Percentiles rank a stretch among this genome's conserved stretches.
Evolutionary conservation across 192 early-diverging fungal genomes (phyloP).

Genomic region (Linnemannia zychae): DNA sequence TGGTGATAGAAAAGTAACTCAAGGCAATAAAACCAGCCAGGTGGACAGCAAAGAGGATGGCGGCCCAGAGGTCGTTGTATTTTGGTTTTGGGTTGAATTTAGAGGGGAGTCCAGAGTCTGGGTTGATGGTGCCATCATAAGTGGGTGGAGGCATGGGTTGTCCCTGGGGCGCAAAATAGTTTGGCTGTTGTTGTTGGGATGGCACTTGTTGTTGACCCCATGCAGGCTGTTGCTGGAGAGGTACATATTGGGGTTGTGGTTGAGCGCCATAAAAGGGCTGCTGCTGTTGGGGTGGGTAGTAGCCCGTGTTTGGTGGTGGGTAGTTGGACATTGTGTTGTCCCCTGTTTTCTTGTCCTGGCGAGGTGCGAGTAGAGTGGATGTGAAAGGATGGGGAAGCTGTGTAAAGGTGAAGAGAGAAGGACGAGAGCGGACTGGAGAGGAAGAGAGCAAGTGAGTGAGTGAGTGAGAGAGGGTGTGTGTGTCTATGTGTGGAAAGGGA

Average conservation of each 20-base stretch:
- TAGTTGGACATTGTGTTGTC: slow-evolving; percentile 15
- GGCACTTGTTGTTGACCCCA: slow-evolving; percentile 26
- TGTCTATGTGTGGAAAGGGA: slow-evolving; percentile 5
- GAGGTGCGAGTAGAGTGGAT: not conserved
- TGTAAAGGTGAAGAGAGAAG: not conserved
- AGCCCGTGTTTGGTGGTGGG: slow-evolving; percentile 13
- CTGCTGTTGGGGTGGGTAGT: slow-evolving; percentile 33
- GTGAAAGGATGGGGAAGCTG: not conserved
- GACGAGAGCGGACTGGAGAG: not conserved
- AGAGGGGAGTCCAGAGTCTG: slow-evolving; percentile 45
- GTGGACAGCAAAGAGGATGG: slow-evolving; percentile 48
- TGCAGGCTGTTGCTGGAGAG: slow-evolving; percentile 21
- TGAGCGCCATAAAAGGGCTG: slow-evolving; percentile 35
- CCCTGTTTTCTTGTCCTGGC: not conserved
- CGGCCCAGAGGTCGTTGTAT: slow-evolving; percentile 58
- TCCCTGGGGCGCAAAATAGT: slow-evolving; percentile 32
- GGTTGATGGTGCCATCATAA: slow-evolving; percentile 45
- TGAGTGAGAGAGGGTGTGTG: not conserved
- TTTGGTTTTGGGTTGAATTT: slow-evolving; percentile 61
- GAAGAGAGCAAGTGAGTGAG: not conserved
- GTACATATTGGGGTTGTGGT: slow-evolving; percentile 39
- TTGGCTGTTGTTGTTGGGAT: slow-evolving; percentile 2
- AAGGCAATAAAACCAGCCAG: slow-evolving; percentile 48
- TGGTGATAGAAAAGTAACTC: slow-evolving; percentile 47
- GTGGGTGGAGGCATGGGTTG: slow-evolving; percentile 35